phyloP scores from a whole-genome alignment of 1,139 yeast genomes.

The Yamadazyma triangularis region DNA sequence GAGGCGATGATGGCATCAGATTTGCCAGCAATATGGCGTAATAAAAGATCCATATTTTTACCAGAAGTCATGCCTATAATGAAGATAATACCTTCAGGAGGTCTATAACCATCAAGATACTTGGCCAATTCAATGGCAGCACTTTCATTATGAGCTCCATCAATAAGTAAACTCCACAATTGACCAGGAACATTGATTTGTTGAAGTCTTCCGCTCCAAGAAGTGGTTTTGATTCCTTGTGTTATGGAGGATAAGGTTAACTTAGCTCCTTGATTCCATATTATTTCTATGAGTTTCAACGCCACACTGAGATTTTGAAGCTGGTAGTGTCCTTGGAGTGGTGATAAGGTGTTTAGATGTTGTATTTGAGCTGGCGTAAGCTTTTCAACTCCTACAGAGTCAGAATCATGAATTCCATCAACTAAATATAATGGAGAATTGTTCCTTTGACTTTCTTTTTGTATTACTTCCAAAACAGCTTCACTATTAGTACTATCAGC shows the following conservation, averaged over 20 bases:
- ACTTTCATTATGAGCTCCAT: constrained; percentile 90
- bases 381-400: constrained; percentile 6
- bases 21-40: constrained; percentile 45
- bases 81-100: constrained; percentile 45
- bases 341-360: constrained; percentile 28
- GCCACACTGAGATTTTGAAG: constrained; percentile 67
- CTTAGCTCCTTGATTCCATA: constrained; percentile 15
- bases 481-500: constrained; percentile 64
- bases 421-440: constrained; percentile 18
- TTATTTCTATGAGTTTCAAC: constrained; percentile 46
- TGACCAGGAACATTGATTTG: constrained; percentile 20
- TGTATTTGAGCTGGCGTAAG: no score
- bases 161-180: constrained; percentile 44
- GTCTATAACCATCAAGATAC: constrained; percentile 19
- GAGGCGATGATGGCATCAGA: constrained; percentile 60
- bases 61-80: constrained; percentile 75
- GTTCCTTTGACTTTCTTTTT: constrained; percentile 13
- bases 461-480: constrained; percentile 45
- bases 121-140: constrained; percentile 68
- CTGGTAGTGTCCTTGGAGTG: constrained; percentile 72
- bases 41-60: constrained; percentile 51
- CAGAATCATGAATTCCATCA: constrained; percentile 6
- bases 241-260: constrained; percentile 31
- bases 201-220: constrained; percentile 68
- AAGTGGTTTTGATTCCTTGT: constrained; percentile 47